A percentile compares a stretch with the other conserved stretches of the same genome.
These are phyloP conservation scores for Albugo laibachii DNA, from an alignment of 352 stramenopile species.

Conservation along the genomic window DNA sequence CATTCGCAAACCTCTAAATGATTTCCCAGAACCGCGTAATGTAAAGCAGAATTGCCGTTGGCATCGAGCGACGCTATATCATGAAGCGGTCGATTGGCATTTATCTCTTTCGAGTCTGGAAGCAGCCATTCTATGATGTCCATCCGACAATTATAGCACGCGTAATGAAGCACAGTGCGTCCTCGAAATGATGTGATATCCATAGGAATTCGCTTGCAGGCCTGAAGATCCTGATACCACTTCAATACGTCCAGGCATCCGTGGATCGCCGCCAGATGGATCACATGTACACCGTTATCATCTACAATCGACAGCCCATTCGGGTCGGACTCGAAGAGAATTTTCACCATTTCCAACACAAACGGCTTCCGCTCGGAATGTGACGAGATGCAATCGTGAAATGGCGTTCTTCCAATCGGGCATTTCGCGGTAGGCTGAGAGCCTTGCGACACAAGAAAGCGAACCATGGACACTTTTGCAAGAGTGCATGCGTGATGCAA, in stretches of 20 bases:
- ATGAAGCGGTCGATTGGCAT: constrained; percentile 8
- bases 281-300: constrained; percentile 30
- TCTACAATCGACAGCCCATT: constrained; percentile 22
- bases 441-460: constrained; percentile 33
- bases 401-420: constrained; percentile 25
- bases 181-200: constrained; percentile 34
- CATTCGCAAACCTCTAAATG: constrained; percentile 34
- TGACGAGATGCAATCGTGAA: constrained; percentile 26
- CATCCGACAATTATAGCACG: constrained; percentile 33
- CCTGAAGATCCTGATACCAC: constrained; percentile 18
- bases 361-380: constrained; percentile 8
- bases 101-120: constrained; percentile 8
- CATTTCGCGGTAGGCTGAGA: constrained; percentile 18
- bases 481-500: constrained; percentile 39
- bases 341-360: constrained; percentile 19
- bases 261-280: constrained; percentile 48
- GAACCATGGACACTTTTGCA: constrained; percentile 27
- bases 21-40: constrained; percentile 42
- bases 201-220: constrained; percentile 6
- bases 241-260: constrained; percentile 32
- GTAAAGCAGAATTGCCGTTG: constrained; percentile 37
- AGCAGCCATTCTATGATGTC: constrained; percentile 30
- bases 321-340: constrained; percentile 32
- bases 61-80: constrained; percentile 16
- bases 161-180: constrained; percentile 46